These are phyloP conservation scores for Phoma sp. DNA, from an alignment of 2,329 filamentous ascomycete genomes.

Conservation along the genomic window DNA sequence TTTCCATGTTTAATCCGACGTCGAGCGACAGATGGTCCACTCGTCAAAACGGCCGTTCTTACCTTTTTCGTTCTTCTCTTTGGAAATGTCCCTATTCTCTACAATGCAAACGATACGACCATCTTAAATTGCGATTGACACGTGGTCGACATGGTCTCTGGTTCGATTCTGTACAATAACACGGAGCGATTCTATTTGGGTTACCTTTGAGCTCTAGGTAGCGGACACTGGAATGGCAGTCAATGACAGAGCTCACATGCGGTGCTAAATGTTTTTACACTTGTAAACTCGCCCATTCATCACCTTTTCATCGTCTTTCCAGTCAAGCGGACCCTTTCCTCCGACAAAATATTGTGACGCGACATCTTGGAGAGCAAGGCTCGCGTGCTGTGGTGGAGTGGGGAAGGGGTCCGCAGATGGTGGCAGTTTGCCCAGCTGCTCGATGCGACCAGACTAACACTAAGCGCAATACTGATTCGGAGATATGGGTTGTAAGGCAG, in stretches of 20 bases:
- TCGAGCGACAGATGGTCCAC: slow-evolving; percentile 15
- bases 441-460: not conserved
- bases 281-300: not conserved
- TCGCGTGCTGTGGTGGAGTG: not conserved
- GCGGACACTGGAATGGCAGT: slow-evolving; percentile 25
- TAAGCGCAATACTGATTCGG: not conserved
- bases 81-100: slow-evolving; percentile 23
- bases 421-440: not conserved
- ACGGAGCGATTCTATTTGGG: slow-evolving; percentile 16
- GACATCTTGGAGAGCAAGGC: no score
- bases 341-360: no score
- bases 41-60: slow-evolving; percentile 19
- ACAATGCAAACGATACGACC: slow-evolving; percentile 16
- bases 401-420: not conserved
- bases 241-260: not conserved
- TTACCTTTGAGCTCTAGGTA: slow-evolving; percentile 21
- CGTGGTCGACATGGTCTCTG: slow-evolving; percentile 12
- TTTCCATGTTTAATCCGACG: slow-evolving; percentile 6
- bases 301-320: not conserved
- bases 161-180: slow-evolving; percentile 35
- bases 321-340: not conserved
- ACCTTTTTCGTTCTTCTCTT: slow-evolving; percentile 19
- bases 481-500: slow-evolving; percentile 1
- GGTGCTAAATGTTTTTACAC: not conserved
- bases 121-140: slow-evolving; percentile 15